Evolutionary conservation across 306 rosid genomes (phyloP).

Genomic region (Sophora flavescens): DNA sequence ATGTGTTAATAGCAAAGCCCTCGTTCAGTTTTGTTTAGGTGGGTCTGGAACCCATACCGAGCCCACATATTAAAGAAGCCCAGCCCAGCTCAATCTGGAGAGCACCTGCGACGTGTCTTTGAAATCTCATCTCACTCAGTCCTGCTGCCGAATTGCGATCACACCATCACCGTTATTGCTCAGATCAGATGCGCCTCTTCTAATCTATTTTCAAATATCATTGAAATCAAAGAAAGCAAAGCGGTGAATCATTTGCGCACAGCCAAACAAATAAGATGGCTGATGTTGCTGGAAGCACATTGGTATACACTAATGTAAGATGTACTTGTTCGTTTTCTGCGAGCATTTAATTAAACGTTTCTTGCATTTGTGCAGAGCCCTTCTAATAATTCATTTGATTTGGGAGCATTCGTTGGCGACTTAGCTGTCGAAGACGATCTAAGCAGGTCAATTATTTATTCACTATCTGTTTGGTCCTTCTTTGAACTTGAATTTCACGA

Average conservation of each 20-base stretch:
- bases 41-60: background rate
- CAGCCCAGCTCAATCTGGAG: background rate
- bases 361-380: constrained; percentile 44
- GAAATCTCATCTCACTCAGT: constrained; percentile 27
- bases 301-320: constrained; percentile 29
- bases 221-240: constrained; percentile 8
- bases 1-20: no score
- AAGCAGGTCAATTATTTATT: constrained; percentile 55
- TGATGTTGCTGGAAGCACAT: constrained; percentile 43
- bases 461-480: background rate
- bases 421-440: constrained; percentile 79
- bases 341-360: constrained; percentile 14
- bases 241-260: background rate
- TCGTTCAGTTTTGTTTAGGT: constrained; percentile 27
- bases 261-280: constrained; percentile 44
- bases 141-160: constrained; percentile 20
- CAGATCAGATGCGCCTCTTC: constrained; percentile 16
- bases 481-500: background rate
- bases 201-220: background rate
- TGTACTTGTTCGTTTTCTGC: background rate
- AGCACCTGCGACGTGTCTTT: background rate
- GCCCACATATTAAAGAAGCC: background rate
- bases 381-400: constrained; percentile 56
- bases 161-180: constrained; percentile 10
- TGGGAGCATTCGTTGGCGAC: constrained; percentile 90